phyloP scores from a whole-genome alignment of 163 green algal species.

The Picocystis sp. region DNA sequence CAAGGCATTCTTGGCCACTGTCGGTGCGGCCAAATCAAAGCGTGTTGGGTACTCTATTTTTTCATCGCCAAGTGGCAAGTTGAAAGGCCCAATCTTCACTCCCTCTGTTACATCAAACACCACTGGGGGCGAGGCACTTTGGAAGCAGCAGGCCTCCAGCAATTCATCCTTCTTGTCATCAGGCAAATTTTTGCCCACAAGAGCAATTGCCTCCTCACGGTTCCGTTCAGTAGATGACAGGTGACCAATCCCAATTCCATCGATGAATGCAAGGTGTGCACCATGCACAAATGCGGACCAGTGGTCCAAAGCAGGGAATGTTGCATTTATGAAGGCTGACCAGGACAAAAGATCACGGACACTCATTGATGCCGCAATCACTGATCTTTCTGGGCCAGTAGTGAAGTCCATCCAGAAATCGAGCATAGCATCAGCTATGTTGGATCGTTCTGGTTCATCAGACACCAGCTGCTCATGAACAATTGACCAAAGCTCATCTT shows the following conservation, averaged over 20 bases:
- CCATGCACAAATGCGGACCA: slow-evolving; percentile 66
- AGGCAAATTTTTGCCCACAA: too few species aligned
- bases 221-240: too few species aligned
- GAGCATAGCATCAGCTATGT: slow-evolving; percentile 35
- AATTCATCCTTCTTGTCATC: too few species aligned
- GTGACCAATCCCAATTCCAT: slow-evolving; percentile 68
- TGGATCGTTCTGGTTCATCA: slow-evolving; percentile 1
- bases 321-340: slow-evolving; percentile 63
- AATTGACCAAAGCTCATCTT: slow-evolving; percentile 65
- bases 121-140: too few species aligned
- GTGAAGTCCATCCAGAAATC: slow-evolving; percentile 66
- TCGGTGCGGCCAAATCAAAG: slow-evolving; percentile 74
- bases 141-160: too few species aligned
- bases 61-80: neutral
- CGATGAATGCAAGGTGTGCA: slow-evolving; percentile 76
- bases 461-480: slow-evolving; percentile 37
- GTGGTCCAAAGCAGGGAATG: slow-evolving; percentile 26
- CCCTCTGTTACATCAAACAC: too few species aligned
- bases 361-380: slow-evolving; percentile 28
- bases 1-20: slow-evolving; percentile 68
- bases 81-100: too few species aligned
- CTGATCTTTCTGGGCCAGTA: slow-evolving; percentile 11
- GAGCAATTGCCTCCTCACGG: too few species aligned
- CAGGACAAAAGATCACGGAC: slow-evolving; percentile 82
- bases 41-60: slow-evolving; percentile 1